These are phyloP conservation scores for Daldinia bambusicola DNA, from an alignment of 495 filamentous ascomycete species.

Conservation along the genomic window DNA sequence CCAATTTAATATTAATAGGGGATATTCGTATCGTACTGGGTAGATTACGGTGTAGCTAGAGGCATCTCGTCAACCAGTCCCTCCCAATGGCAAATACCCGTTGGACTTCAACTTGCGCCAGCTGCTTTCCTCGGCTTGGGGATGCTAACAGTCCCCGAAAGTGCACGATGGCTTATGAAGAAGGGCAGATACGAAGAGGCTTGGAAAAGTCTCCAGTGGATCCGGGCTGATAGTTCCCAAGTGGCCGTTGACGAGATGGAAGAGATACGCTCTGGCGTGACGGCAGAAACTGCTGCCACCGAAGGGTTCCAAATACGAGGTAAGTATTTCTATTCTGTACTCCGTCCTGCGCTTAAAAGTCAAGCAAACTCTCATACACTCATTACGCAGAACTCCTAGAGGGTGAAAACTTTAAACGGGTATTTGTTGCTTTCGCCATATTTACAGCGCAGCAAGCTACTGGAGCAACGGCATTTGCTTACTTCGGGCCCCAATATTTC, in stretches of 20 bases:
- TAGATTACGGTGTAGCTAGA: conserved; percentile 59
- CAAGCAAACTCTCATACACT: conserved; percentile 2
- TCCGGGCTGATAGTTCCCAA: conserved; percentile 56
- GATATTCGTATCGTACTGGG: conserved; percentile 63
- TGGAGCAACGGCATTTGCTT: conserved; percentile 51
- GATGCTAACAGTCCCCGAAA: conserved; percentile 60
- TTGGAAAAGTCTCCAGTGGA: conserved; percentile 58
- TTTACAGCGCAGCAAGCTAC: conserved; percentile 61
- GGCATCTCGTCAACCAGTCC: conserved; percentile 45
- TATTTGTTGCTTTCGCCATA: conserved; percentile 58
- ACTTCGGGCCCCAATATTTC: conserved; percentile 61
- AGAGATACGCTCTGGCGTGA: conserved; percentile 53
- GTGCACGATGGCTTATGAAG: conserved; percentile 62
- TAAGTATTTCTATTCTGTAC: background rate
- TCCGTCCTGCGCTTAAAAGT: background rate
- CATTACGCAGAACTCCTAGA: conserved; percentile 49
- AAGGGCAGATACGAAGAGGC: conserved; percentile 60
- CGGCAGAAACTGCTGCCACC: conserved; percentile 51
- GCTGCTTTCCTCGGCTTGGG: conserved; percentile 57
- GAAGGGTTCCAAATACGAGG: conserved; percentile 42
- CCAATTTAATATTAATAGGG: conserved; percentile 43
- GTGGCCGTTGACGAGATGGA: conserved; percentile 52
- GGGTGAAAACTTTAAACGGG: conserved; percentile 49
- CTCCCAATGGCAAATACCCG: conserved; percentile 64
- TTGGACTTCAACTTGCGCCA: conserved; percentile 61